These are phyloP conservation scores for Scalesia atractyloides DNA, from an alignment of 129 eudicot genomes.

Conservation along the genomic window DNA sequence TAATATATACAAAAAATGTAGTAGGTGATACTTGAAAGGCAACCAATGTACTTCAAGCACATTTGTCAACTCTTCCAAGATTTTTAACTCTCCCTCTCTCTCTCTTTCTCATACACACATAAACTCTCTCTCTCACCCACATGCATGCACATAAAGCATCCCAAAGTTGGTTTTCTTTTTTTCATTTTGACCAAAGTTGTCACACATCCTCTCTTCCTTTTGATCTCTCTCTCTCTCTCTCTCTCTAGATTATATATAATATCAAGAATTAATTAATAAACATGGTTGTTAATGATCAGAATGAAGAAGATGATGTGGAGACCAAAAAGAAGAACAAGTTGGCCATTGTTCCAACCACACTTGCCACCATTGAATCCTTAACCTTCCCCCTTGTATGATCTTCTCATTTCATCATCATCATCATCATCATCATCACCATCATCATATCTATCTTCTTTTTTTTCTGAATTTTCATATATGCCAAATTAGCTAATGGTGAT, in stretches of 20 bases:
- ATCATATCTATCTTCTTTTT: too few species aligned
- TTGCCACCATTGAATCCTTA: conserved; percentile 76
- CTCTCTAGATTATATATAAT: background rate
- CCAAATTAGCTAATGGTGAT: conserved; percentile 8
- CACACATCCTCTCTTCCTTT: conserved; percentile 30
- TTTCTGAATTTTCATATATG: background rate
- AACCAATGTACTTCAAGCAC: conserved; percentile 33
- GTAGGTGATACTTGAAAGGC: conserved; percentile 28
- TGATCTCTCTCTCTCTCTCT: conserved; percentile 16
- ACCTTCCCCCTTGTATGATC: conserved; percentile 64
- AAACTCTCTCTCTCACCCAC: background rate
- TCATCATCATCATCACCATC: too few species aligned
- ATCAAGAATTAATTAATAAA: background rate
- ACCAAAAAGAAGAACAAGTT: conserved; percentile 2
- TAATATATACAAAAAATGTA: conserved; percentile 23
- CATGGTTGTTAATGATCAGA: conserved; percentile 40
- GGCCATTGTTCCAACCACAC: conserved; percentile 45
- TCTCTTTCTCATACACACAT: background rate
- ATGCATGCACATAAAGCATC: conserved; percentile 24
- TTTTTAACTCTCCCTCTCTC: conserved; percentile 22
- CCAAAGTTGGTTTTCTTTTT: conserved; percentile 37
- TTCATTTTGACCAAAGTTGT: conserved; percentile 25
- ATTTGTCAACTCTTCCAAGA: conserved; percentile 37
- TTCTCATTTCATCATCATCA: conserved; percentile 1
- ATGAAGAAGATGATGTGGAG: background rate